Evolutionary conservation across 768 basidiomycete species (phyloP).

Genomic region (Jaapia argillacea): DNA sequence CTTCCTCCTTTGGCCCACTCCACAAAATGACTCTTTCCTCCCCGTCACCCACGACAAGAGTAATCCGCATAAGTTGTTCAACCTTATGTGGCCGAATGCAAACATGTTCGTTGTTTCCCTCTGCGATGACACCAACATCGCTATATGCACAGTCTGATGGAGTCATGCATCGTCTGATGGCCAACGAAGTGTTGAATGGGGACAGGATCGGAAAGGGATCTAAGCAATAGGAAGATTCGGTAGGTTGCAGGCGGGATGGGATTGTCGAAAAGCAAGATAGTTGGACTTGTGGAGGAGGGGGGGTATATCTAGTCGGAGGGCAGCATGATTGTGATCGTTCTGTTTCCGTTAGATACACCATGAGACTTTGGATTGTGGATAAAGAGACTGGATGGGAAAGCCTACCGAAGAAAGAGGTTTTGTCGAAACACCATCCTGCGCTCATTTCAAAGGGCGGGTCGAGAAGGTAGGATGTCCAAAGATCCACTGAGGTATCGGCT

Average conservation of each 20-base stretch:
- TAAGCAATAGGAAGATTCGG: neutral
- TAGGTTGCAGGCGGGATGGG: too few relatives aligned
- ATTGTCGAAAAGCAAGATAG: neutral
- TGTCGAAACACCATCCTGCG: too few relatives aligned
- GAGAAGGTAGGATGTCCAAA: conserved; percentile 45
- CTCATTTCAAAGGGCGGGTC: too few relatives aligned
- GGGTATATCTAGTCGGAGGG: neutral
- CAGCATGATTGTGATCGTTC: neutral
- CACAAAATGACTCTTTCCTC: conserved; percentile 62
- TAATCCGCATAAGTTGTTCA: conserved; percentile 48
- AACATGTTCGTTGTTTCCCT: too few relatives aligned
- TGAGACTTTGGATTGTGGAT: too few relatives aligned
- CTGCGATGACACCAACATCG: too few relatives aligned
- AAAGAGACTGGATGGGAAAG: too few relatives aligned
- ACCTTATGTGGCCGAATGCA: conserved; percentile 37
- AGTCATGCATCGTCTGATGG: too few relatives aligned
- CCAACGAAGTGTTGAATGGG: too few relatives aligned
- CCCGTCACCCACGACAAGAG: conserved; percentile 15
- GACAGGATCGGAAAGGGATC: neutral
- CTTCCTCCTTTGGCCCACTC: conserved; percentile 58
- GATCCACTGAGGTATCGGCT: conserved; percentile 12
- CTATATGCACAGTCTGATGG: too few relatives aligned
- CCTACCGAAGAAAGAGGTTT: too few relatives aligned
- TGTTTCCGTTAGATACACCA: too few relatives aligned
- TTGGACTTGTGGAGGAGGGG: neutral